Base-by-base conservation (phyloP, 192 early-diverging fungal genomes). In the Geranomyces variabilis region DNA sequence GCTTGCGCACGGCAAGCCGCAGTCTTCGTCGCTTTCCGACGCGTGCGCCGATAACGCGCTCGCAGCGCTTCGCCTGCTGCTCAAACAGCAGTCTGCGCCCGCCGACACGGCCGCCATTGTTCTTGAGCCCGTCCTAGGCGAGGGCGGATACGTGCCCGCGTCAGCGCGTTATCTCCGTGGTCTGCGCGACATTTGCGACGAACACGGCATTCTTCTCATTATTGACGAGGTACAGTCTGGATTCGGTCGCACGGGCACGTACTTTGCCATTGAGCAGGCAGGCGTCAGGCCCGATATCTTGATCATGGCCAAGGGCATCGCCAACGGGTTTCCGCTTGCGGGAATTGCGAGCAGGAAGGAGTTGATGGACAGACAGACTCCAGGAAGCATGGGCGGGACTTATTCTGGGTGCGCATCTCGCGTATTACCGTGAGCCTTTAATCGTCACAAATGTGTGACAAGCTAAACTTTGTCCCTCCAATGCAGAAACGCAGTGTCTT, bases 271-370 rank as follows among this genome's bases (percentile, higher is more conserved):
- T 31, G 66, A 68, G 31, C 66, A 68, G 24, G 55, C 21, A 1
- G 66, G 51, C 31, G 51, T 55, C 24, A 46, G 66, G 21, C 66
- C 66, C 8, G 66, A 68, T 51, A 68, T 68, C 51, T 22, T 68
- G 49, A 31, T 68, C 22, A 68, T 68, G 66, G 66, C 66, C 15
- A 68, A 68, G 51, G 66, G 66, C 4, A 68, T 68, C 47, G 66
- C 66, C 24, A 68, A 68, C 47, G 66, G 66, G 19, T 68, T 55
- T 36, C 66, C 66, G 19, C 34, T 68, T 14, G 34, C 28, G 15
- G 66, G 48, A 0, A 56, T 68, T 51, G 66, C 34, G 22, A 68
- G 66, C 53, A 17, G 66, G 53, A 68, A 68, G 29, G 66, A 68
- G 15, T 33, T 68, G 21, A 68, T 68, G 66, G 66, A 68, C 34